Percentiles rank a stretch among this genome's conserved stretches.
These are phyloP conservation scores for Fusarium albidum DNA, from an alignment of 2,329 filamentous ascomycete genomes.

Conservation along the genomic window DNA sequence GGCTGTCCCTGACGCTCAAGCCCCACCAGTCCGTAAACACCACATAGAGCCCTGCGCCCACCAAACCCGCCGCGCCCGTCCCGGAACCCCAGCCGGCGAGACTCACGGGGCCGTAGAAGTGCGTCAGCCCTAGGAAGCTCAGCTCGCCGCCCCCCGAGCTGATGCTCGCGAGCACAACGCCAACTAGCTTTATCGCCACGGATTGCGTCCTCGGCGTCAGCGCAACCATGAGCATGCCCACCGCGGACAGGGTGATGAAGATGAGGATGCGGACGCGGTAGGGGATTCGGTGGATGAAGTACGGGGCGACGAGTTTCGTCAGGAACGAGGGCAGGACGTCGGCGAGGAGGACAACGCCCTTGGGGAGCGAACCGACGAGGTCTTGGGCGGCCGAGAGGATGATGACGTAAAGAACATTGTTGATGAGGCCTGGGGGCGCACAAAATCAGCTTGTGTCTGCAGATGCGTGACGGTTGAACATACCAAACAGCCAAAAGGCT, in stretches of 20 bases:
- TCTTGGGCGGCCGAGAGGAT: conserved; percentile 96
- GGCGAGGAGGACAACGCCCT: conserved; percentile 90
- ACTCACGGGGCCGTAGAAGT: conserved; percentile 89
- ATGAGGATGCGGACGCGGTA: conserved; percentile 78
- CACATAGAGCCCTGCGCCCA: conserved; percentile 89
- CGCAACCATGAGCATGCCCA: conserved; percentile 89
- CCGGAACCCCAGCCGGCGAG: conserved; percentile 93
- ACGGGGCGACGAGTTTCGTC: conserved; percentile 87
- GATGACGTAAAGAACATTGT: conserved; percentile 98
- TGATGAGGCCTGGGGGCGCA: conserved; percentile 66
- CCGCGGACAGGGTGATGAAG: conserved; percentile 78
- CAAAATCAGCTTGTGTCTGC: conserved; percentile 11
- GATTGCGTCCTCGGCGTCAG: conserved; percentile 73
- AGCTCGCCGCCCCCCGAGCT: conserved; percentile 89
- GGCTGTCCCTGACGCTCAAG: conserved; percentile 75
- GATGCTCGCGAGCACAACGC: conserved; percentile 85
- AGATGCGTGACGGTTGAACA: neutral
- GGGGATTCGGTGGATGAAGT: conserved; percentile 89
- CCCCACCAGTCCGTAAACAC: conserved; percentile 82
- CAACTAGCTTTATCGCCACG: conserved; percentile 78
- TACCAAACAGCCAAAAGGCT: conserved; percentile 96
- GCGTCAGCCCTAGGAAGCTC: conserved; percentile 88
- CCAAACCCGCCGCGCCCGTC: conserved; percentile 86
- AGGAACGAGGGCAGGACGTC: conserved; percentile 91
- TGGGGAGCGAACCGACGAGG: conserved; percentile 90